Evolutionary conservation across 2,329 filamentous ascomycete species (phyloP), one percentile per base, ranked within the genome.

Genomic region (Exophiala spinifera): DNA sequence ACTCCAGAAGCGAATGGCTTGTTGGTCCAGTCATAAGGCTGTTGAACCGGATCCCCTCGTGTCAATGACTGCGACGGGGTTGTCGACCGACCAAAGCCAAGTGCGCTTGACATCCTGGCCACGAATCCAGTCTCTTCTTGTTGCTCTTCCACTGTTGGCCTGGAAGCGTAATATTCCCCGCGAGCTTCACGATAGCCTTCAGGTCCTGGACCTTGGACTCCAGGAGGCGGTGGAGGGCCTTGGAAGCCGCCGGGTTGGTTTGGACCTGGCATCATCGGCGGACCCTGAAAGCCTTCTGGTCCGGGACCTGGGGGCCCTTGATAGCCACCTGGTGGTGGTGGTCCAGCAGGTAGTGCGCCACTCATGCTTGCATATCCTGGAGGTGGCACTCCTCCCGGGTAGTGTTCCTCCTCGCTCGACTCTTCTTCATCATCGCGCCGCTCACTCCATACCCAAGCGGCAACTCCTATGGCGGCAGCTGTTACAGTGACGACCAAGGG

Each of bases 381-480:
- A 77, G 80, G 8, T 75, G 67, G 61, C 77, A 69, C 58, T 57
- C 77, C 76, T 51, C 77, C 76, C 64, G 76, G 74, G 51, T 76
- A 74, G 49, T 84, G 81, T 59, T 79, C 77, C 59, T 84, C 79
- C 53, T 82, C 79, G 49, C 55, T 58, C n/a, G 53, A 56, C 20
- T 51, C 55, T 23, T 91, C 86, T 49, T 89, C 86, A 55, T 86
- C 82, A 62, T 88, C 86, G 66, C 80, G 83, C 66, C 89, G 86
- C 74, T 95, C 91, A 70, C 88, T 95, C 91, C 91, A 96, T 57
- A 91, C 84, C 92, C 92, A 97, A 53, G 90, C 90, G 49, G 86
- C 91, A 45, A 95, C 75, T 31, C 91, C 91, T 51, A 88, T 85
- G 19, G 91, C 90, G 57, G 92, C 92, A 63, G 95, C 84, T 44